phyloP scores from a whole-genome alignment of 768 basidiomycete species.

The Trametes punicea region DNA sequence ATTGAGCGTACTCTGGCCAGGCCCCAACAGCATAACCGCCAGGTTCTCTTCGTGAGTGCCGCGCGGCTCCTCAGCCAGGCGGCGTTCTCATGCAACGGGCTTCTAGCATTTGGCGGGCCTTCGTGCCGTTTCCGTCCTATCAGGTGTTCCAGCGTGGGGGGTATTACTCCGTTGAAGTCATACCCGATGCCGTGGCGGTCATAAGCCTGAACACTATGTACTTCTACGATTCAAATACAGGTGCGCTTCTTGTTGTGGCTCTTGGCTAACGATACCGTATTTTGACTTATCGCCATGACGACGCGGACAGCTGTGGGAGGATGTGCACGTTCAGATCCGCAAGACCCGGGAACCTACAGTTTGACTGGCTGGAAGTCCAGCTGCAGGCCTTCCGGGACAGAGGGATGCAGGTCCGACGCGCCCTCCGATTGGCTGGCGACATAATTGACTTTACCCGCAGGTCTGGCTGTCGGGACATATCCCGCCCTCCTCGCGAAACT shows the following conservation, averaged over 20 bases:
- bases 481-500: conserved; percentile 76
- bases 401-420: conserved; percentile 62
- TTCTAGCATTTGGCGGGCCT: conserved; percentile 71
- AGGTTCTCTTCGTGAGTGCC: conserved; percentile 63
- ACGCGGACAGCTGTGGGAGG: conserved; percentile 64
- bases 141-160: conserved; percentile 88
- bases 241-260: conserved; percentile 35
- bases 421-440: conserved; percentile 12
- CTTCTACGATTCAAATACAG: conserved; percentile 88
- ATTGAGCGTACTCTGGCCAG: conserved; percentile 30
- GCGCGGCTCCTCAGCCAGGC: not conserved
- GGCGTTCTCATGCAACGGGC: conserved; percentile 4
- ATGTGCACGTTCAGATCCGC: conserved; percentile 55
- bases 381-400: conserved; percentile 61
- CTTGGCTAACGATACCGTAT: not conserved
- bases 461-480: conserved; percentile 71
- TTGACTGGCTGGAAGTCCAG: conserved; percentile 91
- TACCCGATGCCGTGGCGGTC: conserved; percentile 70
- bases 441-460: conserved; percentile 30
- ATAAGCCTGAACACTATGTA: conserved; percentile 89
- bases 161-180: conserved; percentile 78
- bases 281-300: conserved; percentile 25
- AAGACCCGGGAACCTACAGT: conserved; percentile 83
- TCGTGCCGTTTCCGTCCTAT: conserved; percentile 74
- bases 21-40: conserved; percentile 65